These are phyloP conservation scores for Papiliotrema laurentii DNA, from an alignment of 1,284 basidiomycete species.

Conservation along the genomic window DNA sequence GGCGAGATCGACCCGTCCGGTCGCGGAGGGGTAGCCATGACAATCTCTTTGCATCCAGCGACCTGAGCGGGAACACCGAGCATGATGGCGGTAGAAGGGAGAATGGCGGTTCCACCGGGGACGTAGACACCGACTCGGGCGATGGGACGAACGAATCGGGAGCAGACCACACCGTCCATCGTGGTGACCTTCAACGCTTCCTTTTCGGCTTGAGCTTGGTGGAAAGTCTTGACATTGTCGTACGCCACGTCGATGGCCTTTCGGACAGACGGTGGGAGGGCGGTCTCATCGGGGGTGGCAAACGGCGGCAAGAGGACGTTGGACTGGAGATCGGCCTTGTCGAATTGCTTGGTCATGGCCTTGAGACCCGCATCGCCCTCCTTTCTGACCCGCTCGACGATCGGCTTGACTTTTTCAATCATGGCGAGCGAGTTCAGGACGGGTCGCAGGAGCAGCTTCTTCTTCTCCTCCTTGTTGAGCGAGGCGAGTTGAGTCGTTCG, in stretches of 20 bases:
- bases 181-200: slow-evolving; percentile 82
- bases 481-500: slow-evolving; percentile 61
- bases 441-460: slow-evolving; percentile 76
- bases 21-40: slow-evolving; percentile 91
- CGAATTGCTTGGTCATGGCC: slow-evolving; percentile 89
- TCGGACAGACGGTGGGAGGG: slow-evolving; percentile 62
- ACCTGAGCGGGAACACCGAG: slow-evolving; percentile 97
- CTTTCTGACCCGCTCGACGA: slow-evolving; percentile 78
- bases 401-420: slow-evolving; percentile 91
- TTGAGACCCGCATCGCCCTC: slow-evolving; percentile 84
- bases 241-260: slow-evolving; percentile 89
- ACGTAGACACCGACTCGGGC: slow-evolving; percentile 95
- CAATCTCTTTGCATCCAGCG: slow-evolving; percentile 86
- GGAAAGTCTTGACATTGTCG: slow-evolving; percentile 85
- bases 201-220: slow-evolving; percentile 72
- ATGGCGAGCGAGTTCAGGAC: slow-evolving; percentile 91
- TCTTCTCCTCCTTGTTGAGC: slow-evolving; percentile 58
- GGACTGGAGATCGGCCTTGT: slow-evolving; percentile 58
- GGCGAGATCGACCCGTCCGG: slow-evolving; percentile 85
- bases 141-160: slow-evolving; percentile 89
- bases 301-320: slow-evolving; percentile 51
- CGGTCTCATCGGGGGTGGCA: slow-evolving; percentile 50
- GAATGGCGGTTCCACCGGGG: slow-evolving; percentile 92
- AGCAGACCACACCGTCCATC: slow-evolving; percentile 95
- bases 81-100: slow-evolving; percentile 97